These are phyloP conservation scores for Manihot esculenta DNA, from an alignment of 441 rosid genomes.

Conservation along the genomic window DNA sequence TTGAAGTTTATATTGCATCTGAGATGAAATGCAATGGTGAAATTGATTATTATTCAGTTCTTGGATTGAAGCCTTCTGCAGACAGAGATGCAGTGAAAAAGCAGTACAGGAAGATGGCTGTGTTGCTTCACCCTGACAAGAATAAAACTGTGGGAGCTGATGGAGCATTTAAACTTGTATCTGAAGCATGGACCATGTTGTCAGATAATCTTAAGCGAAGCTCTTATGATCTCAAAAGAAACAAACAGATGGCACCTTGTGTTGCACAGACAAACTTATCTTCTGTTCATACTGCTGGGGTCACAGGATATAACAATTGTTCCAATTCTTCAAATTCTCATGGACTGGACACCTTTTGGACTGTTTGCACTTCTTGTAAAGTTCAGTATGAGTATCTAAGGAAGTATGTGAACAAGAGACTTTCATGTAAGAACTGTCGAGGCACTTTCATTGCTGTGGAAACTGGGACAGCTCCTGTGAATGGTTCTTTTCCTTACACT, in stretches of 20 bases:
- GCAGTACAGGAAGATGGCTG: constrained; percentile 89
- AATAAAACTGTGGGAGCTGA: constrained; percentile 94
- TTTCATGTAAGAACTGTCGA: constrained; percentile 98
- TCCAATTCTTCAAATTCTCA: constrained; percentile 55
- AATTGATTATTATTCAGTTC: constrained; percentile 76
- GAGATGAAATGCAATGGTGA: constrained; percentile 61
- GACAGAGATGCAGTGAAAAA: constrained; percentile 84
- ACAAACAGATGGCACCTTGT: constrained; percentile 48
- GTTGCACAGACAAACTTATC: constrained; percentile 56
- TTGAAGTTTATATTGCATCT: constrained; percentile 81
- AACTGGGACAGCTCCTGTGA: constrained; percentile 88
- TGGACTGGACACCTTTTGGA: constrained; percentile 95
- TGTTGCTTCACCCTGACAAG: constrained; percentile 91
- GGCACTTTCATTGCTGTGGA: constrained; percentile 93
- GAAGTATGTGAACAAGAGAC: constrained; percentile 95
- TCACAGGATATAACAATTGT: constrained; percentile 39
- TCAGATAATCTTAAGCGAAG: constrained; percentile 70
- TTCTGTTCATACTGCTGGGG: constrained; percentile 49
- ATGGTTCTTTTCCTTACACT: constrained; percentile 78
- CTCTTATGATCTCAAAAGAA: constrained; percentile 68
- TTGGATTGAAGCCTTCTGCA: constrained; percentile 89
- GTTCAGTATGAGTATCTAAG: constrained; percentile 97
- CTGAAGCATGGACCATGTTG: constrained; percentile 88
- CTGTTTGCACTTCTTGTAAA: constrained; percentile 97
- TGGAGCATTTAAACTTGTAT: constrained; percentile 93